Base-by-base conservation (phyloP, 2,329 filamentous ascomycete species). In the Stagonosporopsis cucurbitacearum region DNA sequence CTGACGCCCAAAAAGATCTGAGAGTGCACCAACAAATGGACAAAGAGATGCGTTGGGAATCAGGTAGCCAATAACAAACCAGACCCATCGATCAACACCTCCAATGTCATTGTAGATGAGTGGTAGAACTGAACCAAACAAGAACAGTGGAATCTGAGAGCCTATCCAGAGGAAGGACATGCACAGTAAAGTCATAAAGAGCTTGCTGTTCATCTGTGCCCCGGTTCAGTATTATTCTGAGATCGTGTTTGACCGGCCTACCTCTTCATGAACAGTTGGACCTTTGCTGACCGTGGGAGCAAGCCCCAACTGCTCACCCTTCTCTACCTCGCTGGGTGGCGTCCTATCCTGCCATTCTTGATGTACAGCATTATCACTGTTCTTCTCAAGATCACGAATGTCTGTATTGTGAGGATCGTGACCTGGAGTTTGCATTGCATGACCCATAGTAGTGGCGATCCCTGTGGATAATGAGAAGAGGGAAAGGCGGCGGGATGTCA, bases 131-230 rank as follows among this genome's bases (percentile, higher is more conserved):
- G 68, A 70, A 49, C 78, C 78, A 54, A 76, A 79, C 43, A 80
- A 68, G 45, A 77, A 80, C 11, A 87, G 76, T 1, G 84, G 84
- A 42, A 86, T 86, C 61, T 87, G 84, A 50, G 80, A 84, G 26
- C 83, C 84, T 44, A 83, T 84, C 84, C 84, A 86, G 20, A 86
- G 73, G 52, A 87, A 84, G 5, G 82, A 82, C 82, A 86, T 85
- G 55, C 83, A 83, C 13, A 82, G 63, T 42, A 86, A 76, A 49
- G 79, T 80, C 81, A 85, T 82, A 62, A 84, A 78, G 3, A 81
- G 76, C 26, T 67, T 83, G 76, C 37, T 33, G 40, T 64, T 67
- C 63, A 67, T 66, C 62, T 67, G 32, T 7, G 51, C 39, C 8
- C 19, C n/a, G 12, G 1, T 35, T 48, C 37, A 43, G 26, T 36